These are phyloP conservation scores for Coemansia sp. DNA, from an alignment of 192 early-diverging fungal species.

Conservation along the genomic window DNA sequence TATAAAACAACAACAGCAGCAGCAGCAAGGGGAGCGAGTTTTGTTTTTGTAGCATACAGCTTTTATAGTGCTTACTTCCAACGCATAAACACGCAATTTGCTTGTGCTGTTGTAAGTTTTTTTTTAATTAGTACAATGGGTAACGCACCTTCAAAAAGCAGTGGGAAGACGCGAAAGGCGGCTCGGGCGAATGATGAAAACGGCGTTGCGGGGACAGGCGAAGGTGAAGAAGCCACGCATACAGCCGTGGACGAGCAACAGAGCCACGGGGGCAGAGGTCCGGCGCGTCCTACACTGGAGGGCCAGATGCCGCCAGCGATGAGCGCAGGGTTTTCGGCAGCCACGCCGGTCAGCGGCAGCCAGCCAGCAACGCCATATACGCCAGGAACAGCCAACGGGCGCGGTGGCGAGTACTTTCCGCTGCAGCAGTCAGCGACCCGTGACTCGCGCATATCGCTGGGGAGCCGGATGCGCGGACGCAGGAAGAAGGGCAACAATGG, in stretches of 20 bases:
- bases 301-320: slow-evolving; percentile 24
- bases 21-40: too few relatives aligned
- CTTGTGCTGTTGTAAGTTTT: slow-evolving; percentile 1
- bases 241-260: not conserved
- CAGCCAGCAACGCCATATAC: slow-evolving; percentile 39
- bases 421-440: slow-evolving; percentile 42
- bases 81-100: not conserved
- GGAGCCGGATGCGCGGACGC: slow-evolving; percentile 38
- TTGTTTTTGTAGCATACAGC: too few relatives aligned
- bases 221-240: not conserved
- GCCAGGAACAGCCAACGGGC: slow-evolving; percentile 25
- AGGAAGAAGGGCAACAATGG: slow-evolving; percentile 9
- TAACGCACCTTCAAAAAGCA: slow-evolving; percentile 47
- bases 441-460: slow-evolving; percentile 54
- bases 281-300: slow-evolving; percentile 33
- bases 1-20: not conserved
- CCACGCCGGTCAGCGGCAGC: not conserved
- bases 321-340: not conserved
- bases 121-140: slow-evolving; percentile 23
- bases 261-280: slow-evolving; percentile 11
- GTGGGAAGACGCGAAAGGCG: slow-evolving; percentile 27
- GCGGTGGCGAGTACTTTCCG: slow-evolving; percentile 46
- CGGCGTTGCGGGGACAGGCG: not conserved
- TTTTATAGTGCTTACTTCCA: too few relatives aligned
- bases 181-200: slow-evolving; percentile 3